phyloP scores from a whole-genome alignment of 169 alveolate species.

The Besnoitia besnoiti region DNA sequence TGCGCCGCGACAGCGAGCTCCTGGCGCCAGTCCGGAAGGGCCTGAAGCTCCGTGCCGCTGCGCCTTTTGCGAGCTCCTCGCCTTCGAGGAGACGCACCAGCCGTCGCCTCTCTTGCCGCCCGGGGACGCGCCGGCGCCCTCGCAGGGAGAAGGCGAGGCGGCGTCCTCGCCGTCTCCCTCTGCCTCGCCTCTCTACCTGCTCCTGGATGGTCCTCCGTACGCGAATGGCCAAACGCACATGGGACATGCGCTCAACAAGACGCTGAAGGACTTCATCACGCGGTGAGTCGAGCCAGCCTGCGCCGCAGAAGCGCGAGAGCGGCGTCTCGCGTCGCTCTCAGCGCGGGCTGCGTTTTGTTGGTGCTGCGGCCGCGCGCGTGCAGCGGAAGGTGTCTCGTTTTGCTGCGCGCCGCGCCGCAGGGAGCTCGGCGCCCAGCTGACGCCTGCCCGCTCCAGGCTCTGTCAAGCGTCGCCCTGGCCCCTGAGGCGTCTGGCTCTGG shows the following conservation, averaged over 20 bases:
- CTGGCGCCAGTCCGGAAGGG: too few relatives aligned
- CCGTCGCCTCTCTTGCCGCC: slow-evolving; percentile 27
- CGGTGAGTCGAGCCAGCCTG: too few relatives aligned
- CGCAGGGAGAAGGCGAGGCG: background rate
- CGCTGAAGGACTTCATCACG: slow-evolving; percentile 84
- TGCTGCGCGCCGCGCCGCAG: too few relatives aligned
- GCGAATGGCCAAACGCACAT: slow-evolving; percentile 88
- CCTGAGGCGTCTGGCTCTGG: too few relatives aligned
- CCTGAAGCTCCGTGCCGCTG: background rate
- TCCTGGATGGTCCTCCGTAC: slow-evolving; percentile 91
- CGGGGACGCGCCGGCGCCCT: background rate
- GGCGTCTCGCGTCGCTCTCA: background rate
- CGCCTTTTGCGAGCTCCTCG: background rate
- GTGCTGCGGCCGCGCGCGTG: background rate
- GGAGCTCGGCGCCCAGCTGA: too few relatives aligned
- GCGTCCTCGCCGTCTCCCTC: background rate
- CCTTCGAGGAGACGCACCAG: background rate
- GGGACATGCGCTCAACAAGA: slow-evolving; percentile 88
- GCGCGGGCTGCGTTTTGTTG: background rate
- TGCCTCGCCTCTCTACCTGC: background rate
- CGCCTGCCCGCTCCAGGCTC: too few relatives aligned
- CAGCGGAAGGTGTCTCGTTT: background rate
- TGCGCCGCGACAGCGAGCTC: background rate
- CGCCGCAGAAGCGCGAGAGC: background rate
- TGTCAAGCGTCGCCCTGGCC: too few relatives aligned